Evolutionary conservation across 108 stramenopile species (phyloP).

Genomic region (Mediolabrus comicus): DNA sequence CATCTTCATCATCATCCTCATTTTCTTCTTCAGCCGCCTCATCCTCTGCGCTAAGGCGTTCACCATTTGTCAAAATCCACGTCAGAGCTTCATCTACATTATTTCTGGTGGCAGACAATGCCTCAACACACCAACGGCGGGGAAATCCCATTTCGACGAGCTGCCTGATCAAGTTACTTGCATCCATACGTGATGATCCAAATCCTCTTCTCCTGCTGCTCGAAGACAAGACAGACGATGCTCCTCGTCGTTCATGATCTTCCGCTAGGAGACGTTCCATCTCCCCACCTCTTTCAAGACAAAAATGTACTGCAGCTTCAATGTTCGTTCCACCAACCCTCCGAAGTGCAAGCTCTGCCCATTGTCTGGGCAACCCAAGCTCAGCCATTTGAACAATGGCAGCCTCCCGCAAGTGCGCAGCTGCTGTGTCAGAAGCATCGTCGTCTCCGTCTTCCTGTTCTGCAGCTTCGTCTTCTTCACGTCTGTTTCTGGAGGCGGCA

Average conservation of each 20-base stretch:
- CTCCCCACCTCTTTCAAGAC: constrained; percentile 91
- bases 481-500: constrained; percentile 2
- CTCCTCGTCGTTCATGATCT: constrained; percentile 57
- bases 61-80: constrained; percentile 95
- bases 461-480: constrained; percentile 49
- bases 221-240: constrained; percentile 29
- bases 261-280: constrained; percentile 91
- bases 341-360: constrained; percentile 86
- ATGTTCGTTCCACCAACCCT: constrained; percentile 87
- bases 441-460: constrained; percentile 27
- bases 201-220: constrained; percentile 53
- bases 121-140: constrained; percentile 89
- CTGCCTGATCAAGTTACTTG: constrained; percentile 76
- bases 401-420: constrained; percentile 71
- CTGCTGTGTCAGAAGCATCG: constrained; percentile 44
- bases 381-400: constrained; percentile 90
- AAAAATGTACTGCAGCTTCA: constrained; percentile 94
- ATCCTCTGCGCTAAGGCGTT: constrained; percentile 75
- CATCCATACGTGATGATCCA: constrained; percentile 29
- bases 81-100: constrained; percentile 95
- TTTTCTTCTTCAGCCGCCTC: constrained; percentile 73
- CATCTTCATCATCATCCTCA: constrained; percentile 49
- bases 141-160: constrained; percentile 98
- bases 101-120: constrained; percentile 86
- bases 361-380: constrained; percentile 80